A percentile compares a stretch with the other conserved stretches of the same genome.
These are phyloP conservation scores for Agarophyton chilense DNA, from an alignment of 23 red algal species.

Conservation along the genomic window DNA sequence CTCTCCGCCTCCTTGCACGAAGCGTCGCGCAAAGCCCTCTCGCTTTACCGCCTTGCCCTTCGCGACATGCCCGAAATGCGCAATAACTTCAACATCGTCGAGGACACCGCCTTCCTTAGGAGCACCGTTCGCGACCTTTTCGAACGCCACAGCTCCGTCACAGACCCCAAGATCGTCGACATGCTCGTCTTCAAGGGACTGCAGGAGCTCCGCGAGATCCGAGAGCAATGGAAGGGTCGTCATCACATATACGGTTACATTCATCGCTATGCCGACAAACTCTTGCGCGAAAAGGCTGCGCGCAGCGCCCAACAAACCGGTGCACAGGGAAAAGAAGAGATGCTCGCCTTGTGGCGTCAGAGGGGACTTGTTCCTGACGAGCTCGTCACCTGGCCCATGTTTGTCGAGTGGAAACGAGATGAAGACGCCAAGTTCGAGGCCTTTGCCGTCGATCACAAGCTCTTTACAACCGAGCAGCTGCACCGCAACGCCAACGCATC, in stretches of 20 bases:
- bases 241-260: slow-evolving; percentile 87
- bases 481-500: slow-evolving; percentile 30
- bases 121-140: slow-evolving; percentile 71
- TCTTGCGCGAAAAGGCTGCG: slow-evolving; percentile 36
- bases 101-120: slow-evolving; percentile 57
- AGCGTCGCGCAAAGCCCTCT: slow-evolving; percentile 54
- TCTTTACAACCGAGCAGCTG: slow-evolving; percentile 51
- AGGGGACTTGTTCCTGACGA: slow-evolving; percentile 58
- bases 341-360: slow-evolving; percentile 50
- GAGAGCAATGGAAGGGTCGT: slow-evolving; percentile 93
- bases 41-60: slow-evolving; percentile 73
- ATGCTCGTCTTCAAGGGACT: slow-evolving; percentile 91
- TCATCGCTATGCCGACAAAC: slow-evolving; percentile 53
- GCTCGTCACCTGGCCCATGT: slow-evolving; percentile 73
- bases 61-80: slow-evolving; percentile 79
- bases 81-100: slow-evolving; percentile 80
- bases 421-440: slow-evolving; percentile 77
- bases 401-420: slow-evolving; percentile 72
- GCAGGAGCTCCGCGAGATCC: slow-evolving; percentile 89
- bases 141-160: slow-evolving; percentile 66
- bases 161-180: slow-evolving; percentile 84
- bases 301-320: not conserved
- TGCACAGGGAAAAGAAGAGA: slow-evolving; percentile 2
- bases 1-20: slow-evolving; percentile 68
- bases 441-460: slow-evolving; percentile 73